These are phyloP conservation scores for Naganishia sp. DNA, from an alignment of 1,284 basidiomycete species.

Conservation along the genomic window DNA sequence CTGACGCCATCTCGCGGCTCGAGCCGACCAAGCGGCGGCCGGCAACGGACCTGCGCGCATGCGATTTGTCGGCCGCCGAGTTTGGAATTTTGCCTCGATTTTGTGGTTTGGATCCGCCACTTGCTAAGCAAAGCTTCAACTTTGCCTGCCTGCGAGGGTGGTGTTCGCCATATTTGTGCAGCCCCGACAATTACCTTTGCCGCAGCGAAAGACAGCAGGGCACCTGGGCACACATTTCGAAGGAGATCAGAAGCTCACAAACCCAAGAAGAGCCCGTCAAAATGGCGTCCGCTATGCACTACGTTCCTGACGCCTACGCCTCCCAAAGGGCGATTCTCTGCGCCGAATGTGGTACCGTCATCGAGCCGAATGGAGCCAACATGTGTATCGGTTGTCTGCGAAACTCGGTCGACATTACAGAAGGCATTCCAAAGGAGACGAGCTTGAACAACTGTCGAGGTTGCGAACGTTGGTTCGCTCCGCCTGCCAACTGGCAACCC, in stretches of 20 bases:
- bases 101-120: constrained; percentile 21
- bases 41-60: too few relatives aligned
- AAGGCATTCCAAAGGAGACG: constrained; percentile 97
- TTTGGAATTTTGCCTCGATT: constrained; percentile 22
- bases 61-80: background rate
- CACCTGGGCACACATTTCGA: too few relatives aligned
- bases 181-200: too few relatives aligned
- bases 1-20: constrained; percentile 20
- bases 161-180: too few relatives aligned
- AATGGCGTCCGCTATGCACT: constrained; percentile 43
- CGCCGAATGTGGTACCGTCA: constrained; percentile 72
- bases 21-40: constrained; percentile 3
- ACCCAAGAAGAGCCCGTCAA: background rate
- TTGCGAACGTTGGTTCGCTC: constrained; percentile 93
- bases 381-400: constrained; percentile 88
- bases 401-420: constrained; percentile 96
- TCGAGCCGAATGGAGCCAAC: constrained; percentile 91
- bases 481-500: constrained; percentile 82
- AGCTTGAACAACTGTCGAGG: constrained; percentile 92
- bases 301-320: constrained; percentile 48
- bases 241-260: background rate
- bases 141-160: background rate
- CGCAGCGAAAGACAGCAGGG: too few relatives aligned
- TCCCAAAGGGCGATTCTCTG: constrained; percentile 53
- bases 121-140: constrained; percentile 27